A percentile compares a stretch with the other conserved stretches of the same genome.
Evolutionary conservation across 345 rosid species (phyloP).

Genomic region (Ceriops tagal): DNA sequence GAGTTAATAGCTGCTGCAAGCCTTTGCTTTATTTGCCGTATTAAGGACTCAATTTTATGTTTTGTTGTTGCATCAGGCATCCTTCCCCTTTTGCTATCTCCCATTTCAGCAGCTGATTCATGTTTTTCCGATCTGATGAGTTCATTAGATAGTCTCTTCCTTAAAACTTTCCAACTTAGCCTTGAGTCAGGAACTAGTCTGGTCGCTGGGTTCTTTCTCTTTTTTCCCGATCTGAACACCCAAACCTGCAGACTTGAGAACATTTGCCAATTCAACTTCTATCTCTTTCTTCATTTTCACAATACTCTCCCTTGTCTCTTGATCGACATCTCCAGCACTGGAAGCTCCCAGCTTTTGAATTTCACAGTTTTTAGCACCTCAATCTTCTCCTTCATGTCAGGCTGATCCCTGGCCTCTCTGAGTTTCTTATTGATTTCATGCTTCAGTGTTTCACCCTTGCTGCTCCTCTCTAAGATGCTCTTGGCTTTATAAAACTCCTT

Average conservation of each 20-base stretch:
- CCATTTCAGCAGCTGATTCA: constrained; percentile 59
- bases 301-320: constrained; percentile 53
- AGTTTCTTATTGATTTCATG: constrained; percentile 54
- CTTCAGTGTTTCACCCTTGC: constrained; percentile 32
- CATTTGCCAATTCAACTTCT: constrained; percentile 47
- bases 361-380: constrained; percentile 54
- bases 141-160: constrained; percentile 46
- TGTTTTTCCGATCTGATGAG: constrained; percentile 56
- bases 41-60: constrained; percentile 52
- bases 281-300: constrained; percentile 47
- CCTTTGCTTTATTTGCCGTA: constrained; percentile 58
- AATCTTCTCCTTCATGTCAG: constrained; percentile 60
- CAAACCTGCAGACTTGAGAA: constrained; percentile 54
- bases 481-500: constrained; percentile 64
- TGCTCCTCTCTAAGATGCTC: constrained; percentile 36
- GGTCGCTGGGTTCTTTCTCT: constrained; percentile 27
- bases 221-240: constrained; percentile 45
- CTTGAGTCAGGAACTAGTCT: constrained; percentile 31
- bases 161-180: constrained; percentile 44
- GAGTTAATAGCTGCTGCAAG: constrained; percentile 49
- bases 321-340: constrained; percentile 49
- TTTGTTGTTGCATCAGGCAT: constrained; percentile 38
- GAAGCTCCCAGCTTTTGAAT: constrained; percentile 46
- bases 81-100: constrained; percentile 56
- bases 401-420: constrained; percentile 48